Percentiles rank a stretch among this genome's conserved stretches.
phyloP scores from a whole-genome alignment of 2,329 filamentous ascomycete species.

The Pleoardoris graminearum region DNA sequence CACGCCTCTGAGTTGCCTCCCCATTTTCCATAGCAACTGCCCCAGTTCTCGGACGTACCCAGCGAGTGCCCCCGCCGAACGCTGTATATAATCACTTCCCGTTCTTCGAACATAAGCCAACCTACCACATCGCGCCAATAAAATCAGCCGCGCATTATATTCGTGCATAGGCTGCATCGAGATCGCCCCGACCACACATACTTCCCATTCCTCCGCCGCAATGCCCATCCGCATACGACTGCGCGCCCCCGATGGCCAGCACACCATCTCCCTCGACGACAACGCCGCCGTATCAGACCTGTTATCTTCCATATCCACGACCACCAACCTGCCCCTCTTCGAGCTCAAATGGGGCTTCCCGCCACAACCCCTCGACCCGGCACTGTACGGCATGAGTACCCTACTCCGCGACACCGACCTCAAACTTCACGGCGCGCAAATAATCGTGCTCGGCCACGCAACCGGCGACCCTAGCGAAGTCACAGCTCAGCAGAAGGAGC shows the following conservation, averaged over 20 bases:
- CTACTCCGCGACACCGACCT: constrained; percentile 61
- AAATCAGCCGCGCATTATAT: neutral
- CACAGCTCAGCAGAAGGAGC: constrained; percentile 22
- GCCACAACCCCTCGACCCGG: constrained; percentile 68
- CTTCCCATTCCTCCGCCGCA: constrained; percentile 17
- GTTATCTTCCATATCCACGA: constrained; percentile 62
- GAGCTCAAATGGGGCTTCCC: constrained; percentile 86
- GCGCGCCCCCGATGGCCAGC: constrained; percentile 72
- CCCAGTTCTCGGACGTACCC: constrained; percentile 11
- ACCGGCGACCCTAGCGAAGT: constrained; percentile 35
- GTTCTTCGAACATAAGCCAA: neutral
- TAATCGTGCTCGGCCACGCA: constrained; percentile 62
- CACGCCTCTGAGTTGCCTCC: no score
- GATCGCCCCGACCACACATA: no score
- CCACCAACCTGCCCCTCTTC: constrained; percentile 68
- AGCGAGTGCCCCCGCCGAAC: constrained; percentile 8
- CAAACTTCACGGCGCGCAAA: constrained; percentile 68
- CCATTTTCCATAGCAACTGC: neutral
- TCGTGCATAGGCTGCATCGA: neutral
- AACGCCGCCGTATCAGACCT: constrained; percentile 67
- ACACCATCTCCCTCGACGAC: constrained; percentile 69
- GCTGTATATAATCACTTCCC: neutral
- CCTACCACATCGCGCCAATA: neutral
- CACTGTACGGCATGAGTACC: constrained; percentile 54
- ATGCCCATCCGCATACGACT: constrained; percentile 72